Base-by-base conservation (phyloP, 1,284 basidiomycete species). In the Fomitopsis palustris region DNA sequence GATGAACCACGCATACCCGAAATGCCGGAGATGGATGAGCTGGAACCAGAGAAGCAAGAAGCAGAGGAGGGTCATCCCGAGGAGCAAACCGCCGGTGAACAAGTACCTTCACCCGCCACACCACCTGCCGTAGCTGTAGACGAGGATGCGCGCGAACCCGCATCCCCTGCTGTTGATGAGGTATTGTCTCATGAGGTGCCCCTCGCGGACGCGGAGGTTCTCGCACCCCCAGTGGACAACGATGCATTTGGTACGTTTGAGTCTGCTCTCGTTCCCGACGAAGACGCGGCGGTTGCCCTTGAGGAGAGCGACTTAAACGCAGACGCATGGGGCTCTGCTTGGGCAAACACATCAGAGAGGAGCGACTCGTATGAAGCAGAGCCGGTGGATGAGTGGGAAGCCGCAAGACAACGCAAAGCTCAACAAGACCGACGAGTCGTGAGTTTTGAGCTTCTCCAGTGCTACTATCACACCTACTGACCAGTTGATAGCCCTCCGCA, bases 221-320 rank as follows among this genome's bases (percentile, higher is more conserved):
- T 69, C 6, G 59, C 66, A 39, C 67, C 58, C 1, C 56, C 77
- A 9, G 69, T 71, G 5, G 82, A 77, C 63, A 77, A 78, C 10
- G 84, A 87, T 69, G 81, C 72, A 2, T 87, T 86, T 67, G 85
- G 85, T n/a, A 81, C 81, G 1, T 88, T 88, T 62, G 83, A 84
- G 66, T 75, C 77, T 21, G 84, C 74, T n/a, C 60, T 73, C 10
- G 69, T 73, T 7, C 64, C 65, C 3, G 67, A 72, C 5, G 67
- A 70, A 23, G 57, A 69, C 27, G 62, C 75, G n/a, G 68, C 69
- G 21, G 68, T 76, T n/a, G 62, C 62, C 12, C 72, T 78, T 14
- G 62, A 71, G 29, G 59, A 72, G 16, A 49, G 35, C 19, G 62
- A 38, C 49, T 66, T 60, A 60, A 74, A 70, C 54, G 73, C 74